phyloP scores from a whole-genome alignment of 2,329 filamentous ascomycete genomes.

The Neonectria sp. region DNA sequence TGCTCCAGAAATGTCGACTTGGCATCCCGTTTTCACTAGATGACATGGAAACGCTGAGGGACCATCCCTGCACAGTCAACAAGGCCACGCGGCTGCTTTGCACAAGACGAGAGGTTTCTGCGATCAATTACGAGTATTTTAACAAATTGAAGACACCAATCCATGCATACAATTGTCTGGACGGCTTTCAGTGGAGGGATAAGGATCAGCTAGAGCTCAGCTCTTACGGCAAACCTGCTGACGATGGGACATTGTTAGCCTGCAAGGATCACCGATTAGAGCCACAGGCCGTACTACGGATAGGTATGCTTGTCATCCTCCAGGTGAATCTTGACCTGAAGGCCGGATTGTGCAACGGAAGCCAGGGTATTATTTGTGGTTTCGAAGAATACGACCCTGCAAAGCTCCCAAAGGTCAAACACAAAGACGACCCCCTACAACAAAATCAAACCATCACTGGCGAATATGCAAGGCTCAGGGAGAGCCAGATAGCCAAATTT shows the following conservation, averaged over 20 bases:
- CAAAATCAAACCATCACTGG: slow-evolving; percentile 12
- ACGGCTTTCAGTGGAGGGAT: slow-evolving; percentile 20
- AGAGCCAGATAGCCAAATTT: slow-evolving; percentile 28
- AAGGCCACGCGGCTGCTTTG: slow-evolving; percentile 36
- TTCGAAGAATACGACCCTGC: slow-evolving; percentile 29
- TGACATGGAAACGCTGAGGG: slow-evolving; percentile 61
- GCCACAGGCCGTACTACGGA: slow-evolving; percentile 24
- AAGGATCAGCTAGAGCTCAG: not conserved
- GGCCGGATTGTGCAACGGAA: slow-evolving; percentile 41
- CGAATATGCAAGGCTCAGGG: slow-evolving; percentile 21
- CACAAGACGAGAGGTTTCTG: slow-evolving; percentile 22
- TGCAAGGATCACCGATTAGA: slow-evolving; percentile 35
- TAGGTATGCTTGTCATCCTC: slow-evolving; percentile 42
- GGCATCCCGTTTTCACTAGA: slow-evolving; percentile 55
- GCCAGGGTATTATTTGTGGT: slow-evolving; percentile 44
- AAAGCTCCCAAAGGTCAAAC: slow-evolving; percentile 16
- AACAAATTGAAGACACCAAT: slow-evolving; percentile 19
- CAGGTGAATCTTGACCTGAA: slow-evolving; percentile 41
- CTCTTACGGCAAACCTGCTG: not conserved
- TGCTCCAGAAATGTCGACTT: slow-evolving; percentile 69
- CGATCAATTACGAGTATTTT: slow-evolving; percentile 30
- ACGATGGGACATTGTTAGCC: slow-evolving; percentile 26
- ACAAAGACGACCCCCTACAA: not conserved
- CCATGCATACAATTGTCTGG: slow-evolving; percentile 24
- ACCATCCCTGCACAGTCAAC: slow-evolving; percentile 58